These are phyloP conservation scores for Oryza rufipogon DNA, from an alignment of 176 grass and related monocot species.

Conservation along the genomic window DNA sequence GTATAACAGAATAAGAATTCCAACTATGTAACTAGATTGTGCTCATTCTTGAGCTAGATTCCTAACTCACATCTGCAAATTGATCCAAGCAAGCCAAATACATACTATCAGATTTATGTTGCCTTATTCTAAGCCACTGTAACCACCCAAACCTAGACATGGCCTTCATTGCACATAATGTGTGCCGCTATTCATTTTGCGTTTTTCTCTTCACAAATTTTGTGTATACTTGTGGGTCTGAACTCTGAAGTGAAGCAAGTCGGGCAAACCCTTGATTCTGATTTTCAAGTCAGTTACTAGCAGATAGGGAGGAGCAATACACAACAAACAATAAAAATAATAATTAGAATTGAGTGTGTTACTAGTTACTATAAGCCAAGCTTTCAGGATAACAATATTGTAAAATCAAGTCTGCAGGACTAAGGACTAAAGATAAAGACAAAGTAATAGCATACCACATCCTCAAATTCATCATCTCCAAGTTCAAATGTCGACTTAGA, in stretches of 20 bases:
- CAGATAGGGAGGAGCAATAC: not conserved
- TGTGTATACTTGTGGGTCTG: not conserved
- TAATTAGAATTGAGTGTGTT: not conserved
- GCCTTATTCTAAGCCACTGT: not conserved
- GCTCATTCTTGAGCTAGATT: not conserved
- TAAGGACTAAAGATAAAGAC: not conserved
- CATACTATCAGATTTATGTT: not conserved
- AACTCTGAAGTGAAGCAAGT: conserved; percentile 25
- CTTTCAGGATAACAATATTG: not conserved
- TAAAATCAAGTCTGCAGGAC: not conserved
- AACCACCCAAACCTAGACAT: not conserved
- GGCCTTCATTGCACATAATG: not conserved
- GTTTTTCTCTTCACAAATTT: not conserved
- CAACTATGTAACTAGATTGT: not conserved
- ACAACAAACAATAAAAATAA: not conserved
- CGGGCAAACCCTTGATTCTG: not conserved
- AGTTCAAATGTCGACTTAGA: conserved; percentile 65
- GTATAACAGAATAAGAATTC: too few species aligned
- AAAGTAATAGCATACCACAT: conserved; percentile 58
- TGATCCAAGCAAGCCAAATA: too few species aligned
- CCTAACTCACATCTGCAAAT: not conserved
- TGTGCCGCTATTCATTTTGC: not conserved
- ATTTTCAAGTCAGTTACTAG: not conserved
- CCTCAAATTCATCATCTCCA: conserved; percentile 80
- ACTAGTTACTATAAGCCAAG: not conserved